Base-by-base conservation (phyloP, 176 grass and related monocot genomes). In the Oryza meyeriana region DNA sequence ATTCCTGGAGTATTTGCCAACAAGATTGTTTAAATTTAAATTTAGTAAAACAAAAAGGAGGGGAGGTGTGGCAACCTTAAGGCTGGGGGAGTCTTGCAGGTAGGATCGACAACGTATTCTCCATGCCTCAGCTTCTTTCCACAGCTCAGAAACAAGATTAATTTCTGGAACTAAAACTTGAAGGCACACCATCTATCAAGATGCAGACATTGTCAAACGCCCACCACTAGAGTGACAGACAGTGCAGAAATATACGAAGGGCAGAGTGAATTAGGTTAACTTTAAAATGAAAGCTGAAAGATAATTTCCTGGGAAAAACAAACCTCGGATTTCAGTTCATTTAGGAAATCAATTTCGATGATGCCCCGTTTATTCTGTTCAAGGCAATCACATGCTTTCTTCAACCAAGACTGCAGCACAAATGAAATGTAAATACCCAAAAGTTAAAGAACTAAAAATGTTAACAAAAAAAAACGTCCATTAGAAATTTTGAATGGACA, bases 71-170 rank as follows among this genome's bases (percentile, higher is more conserved):
- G 71, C 24, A 79, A 97, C 95, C 92, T 92, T 94, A 58, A 97
- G 85, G 74, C 55, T 81, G 72, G 83, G 76, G 8, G 65, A 48
- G 12, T 81, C 77, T 84, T 82, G 78, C n/a, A 97, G 72, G 79
- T 87, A 90, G 42, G 88, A 74, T 83, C 89, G 83, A 76, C 95
- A 97, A 34, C 75, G 90, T 3, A 74, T 87, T 85, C 86, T 86
- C 88, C 92, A 94, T 83, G 90, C 92, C 68, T 94, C 95, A 62
- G 86, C 92, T 72, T 97, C 92, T 74, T 78, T 85, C 76, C 90
- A 91, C 63, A 97, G 57, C 40, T 81, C 57, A 78, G 59, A 94
- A 83, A 97, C 38, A 76, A 91, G 81, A 83, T 91, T 85, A 69
- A 79, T 81, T 69, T 97, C 89, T 14, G 92, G 92, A 85, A 87